Evolutionary conservation across 257 asterid species (phyloP).

Genomic region (Nicotiana tabacum): DNA sequence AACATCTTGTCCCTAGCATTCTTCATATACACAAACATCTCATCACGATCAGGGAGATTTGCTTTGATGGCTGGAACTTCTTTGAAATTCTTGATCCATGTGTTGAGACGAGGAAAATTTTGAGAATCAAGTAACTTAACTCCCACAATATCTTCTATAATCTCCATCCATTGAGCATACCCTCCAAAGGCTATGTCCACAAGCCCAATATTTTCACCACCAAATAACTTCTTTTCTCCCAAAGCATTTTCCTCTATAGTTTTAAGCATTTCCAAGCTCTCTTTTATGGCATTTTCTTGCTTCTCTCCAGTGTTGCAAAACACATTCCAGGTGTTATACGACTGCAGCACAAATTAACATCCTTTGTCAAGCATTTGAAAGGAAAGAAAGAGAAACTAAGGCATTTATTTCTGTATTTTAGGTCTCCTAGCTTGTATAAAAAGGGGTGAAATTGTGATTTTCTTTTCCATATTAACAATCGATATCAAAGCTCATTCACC

Average conservation of each 20-base stretch:
- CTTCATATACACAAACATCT: conserved; percentile 11
- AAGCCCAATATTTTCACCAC: conserved; percentile 2
- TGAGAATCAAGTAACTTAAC: background rate
- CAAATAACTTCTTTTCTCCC: background rate
- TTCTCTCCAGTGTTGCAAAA: background rate
- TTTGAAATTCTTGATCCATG: background rate
- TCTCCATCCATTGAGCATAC: background rate
- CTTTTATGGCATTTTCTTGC: conserved; percentile 1
- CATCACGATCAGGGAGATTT: conserved; percentile 14
- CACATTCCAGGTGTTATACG: background rate
- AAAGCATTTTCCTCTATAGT: background rate
- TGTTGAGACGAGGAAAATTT: background rate
- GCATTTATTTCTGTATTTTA: too few species aligned
- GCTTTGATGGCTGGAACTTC: background rate
- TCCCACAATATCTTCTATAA: conserved; percentile 5
- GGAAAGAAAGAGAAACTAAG: background rate
- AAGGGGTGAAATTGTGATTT: too few species aligned
- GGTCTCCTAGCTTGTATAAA: too few species aligned
- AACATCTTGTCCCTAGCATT: background rate
- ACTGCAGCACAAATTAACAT: background rate
- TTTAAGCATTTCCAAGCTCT: background rate
- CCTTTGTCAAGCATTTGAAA: background rate
- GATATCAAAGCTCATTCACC: too few species aligned
- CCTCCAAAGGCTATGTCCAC: conserved; percentile 7
- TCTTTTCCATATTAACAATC: too few species aligned